Evolutionary conservation across 1,284 basidiomycete species (phyloP).

Genomic region (Sutorius eximius): DNA sequence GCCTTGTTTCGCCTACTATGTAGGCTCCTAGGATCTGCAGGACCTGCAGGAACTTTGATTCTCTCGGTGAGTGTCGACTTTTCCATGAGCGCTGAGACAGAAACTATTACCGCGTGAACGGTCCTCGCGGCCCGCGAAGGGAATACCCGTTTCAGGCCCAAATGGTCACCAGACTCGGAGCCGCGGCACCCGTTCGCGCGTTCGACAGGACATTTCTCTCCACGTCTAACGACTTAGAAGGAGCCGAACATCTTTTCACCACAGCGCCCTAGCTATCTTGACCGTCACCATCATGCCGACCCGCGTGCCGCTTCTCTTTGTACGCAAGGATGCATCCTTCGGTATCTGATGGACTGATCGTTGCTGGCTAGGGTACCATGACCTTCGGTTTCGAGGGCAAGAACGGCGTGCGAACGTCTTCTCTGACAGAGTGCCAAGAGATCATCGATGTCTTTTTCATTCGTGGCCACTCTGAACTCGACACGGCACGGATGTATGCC

Average conservation of each 20-base stretch:
- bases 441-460: slow-evolving; percentile 48
- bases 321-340: slow-evolving; percentile 12
- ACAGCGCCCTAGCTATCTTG: neutral
- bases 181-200: neutral
- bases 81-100: neutral
- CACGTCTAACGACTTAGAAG: neutral
- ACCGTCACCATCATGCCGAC: slow-evolving; percentile 24
- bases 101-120: neutral
- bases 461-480: slow-evolving; percentile 46
- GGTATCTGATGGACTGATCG: neutral
- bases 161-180: too few relatives aligned
- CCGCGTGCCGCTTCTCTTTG: slow-evolving; percentile 42
- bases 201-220: neutral
- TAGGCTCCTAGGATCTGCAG: neutral
- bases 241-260: neutral
- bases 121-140: neutral
- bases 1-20: neutral
- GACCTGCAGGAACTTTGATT: neutral
- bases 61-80: neutral
- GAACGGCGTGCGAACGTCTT: slow-evolving; percentile 42
- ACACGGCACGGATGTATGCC: slow-evolving; percentile 51
- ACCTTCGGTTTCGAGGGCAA: slow-evolving; percentile 47
- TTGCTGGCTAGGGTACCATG: slow-evolving; percentile 46
- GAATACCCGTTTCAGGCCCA: neutral
- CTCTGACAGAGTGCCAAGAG: slow-evolving; percentile 41